Base-by-base conservation (phyloP, 805 yeast genomes). In the Candida broadrunensis region DNA sequence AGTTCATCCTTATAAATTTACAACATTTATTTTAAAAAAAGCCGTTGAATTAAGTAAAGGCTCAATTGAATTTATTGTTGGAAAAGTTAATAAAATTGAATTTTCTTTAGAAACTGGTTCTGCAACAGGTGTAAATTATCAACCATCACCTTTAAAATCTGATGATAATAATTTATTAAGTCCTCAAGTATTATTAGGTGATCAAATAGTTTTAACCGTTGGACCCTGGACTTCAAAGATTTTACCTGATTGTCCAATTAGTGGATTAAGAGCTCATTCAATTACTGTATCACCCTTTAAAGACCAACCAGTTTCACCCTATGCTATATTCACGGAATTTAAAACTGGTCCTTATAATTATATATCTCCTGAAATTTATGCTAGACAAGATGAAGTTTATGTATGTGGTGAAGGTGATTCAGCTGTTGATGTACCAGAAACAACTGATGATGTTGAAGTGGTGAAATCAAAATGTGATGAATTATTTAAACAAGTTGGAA, bases 341-440 rank as follows among this genome's bases (percentile, higher is more conserved):
- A 82, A 82, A 55, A 69, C 87, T n/a, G 78, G 77, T n/a, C 69
- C 74, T 17, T 70, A 71, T 33, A 75, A 80, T 34, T 85, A 82
- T 61, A 90, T 87, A 18, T 80, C 95, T 2, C 99, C 99, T 0
- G 99, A 91, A 59, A 81, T 93, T 47, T 91, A 91, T 61, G 96
- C 98, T 7, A 77, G 99, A 59, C 84, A 82, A 54, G 97, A 91
- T 63, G 99, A 93, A 63, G 93, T 91, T 32, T 91, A 90, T 55
- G 93, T 93, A 2, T 91, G 98, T 65, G 98, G 99, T 34, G 99
- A 93, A 63, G 96, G 97, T 35, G 97, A 89, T 56, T 82, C 95
- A 1, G 75, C 85, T 16, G 95, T 86, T 19, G 90, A 86, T 40
- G 79, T 93, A 25, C 99, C 98, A 3, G 97, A 88, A 54, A 85